phyloP scores from a whole-genome alignment of 352 stramenopile genomes.

The Hyaloperonospora arabidopsidis region DNA sequence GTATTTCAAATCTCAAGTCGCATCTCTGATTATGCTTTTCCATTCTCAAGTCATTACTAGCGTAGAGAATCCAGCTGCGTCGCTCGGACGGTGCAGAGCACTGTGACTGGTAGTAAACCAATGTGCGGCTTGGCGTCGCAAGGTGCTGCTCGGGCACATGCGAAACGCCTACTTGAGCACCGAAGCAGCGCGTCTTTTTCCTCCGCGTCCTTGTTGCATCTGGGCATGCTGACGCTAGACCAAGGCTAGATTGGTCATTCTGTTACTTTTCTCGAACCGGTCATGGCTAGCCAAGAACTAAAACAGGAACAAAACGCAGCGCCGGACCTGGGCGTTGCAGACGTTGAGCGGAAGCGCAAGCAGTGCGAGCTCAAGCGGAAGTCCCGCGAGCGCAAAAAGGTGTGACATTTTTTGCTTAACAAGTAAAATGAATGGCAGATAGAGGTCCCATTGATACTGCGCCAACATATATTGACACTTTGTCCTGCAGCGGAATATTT shows the following conservation, averaged over 20 bases:
- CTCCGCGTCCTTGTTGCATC: constrained; percentile 22
- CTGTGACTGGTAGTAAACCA: constrained; percentile 26
- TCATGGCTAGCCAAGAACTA: constrained; percentile 22
- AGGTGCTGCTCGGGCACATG: constrained; percentile 18
- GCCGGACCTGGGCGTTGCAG: constrained; percentile 16
- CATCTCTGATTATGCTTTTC: constrained; percentile 21
- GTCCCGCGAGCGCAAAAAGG: constrained; percentile 39
- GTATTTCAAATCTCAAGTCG: constrained; percentile 18
- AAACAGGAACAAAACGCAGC: constrained; percentile 8
- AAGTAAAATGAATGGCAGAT: background rate
- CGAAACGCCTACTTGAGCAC: constrained; percentile 20
- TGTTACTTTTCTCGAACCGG: constrained; percentile 22
- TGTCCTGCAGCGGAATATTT: constrained; percentile 21
- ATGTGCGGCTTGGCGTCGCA: constrained; percentile 15
- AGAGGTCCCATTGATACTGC: background rate
- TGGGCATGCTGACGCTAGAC: constrained; percentile 25
- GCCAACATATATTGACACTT: constrained; percentile 3
- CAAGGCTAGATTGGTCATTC: constrained; percentile 19
- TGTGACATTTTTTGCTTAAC: constrained; percentile 4
- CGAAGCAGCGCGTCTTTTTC: constrained; percentile 27
- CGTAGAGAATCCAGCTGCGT: constrained; percentile 26
- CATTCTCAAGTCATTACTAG: constrained; percentile 26
- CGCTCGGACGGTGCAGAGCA: constrained; percentile 14
- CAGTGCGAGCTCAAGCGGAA: constrained; percentile 43
- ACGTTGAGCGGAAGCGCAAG: constrained; percentile 35